Evolutionary conservation across 2,329 filamentous ascomycete genomes (phyloP).

Genomic region (Xylaria arbuscula): DNA sequence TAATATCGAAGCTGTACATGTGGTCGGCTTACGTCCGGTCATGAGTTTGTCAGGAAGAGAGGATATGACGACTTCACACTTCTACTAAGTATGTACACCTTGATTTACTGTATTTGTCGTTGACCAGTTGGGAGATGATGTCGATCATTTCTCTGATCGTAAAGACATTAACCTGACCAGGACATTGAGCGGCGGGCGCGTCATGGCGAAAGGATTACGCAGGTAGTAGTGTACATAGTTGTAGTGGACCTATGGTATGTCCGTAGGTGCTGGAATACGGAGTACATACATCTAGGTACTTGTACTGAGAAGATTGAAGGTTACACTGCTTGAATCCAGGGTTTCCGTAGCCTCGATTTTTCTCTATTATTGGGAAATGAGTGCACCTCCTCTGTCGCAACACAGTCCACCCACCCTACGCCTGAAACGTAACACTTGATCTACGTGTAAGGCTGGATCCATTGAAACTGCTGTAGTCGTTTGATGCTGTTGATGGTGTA

Average conservation of each 20-base stretch:
- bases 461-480: background rate
- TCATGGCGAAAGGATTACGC: background rate
- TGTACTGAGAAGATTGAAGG: slow-evolving; percentile 5
- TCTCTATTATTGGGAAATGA: background rate
- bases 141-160: background rate
- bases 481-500: background rate
- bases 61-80: background rate
- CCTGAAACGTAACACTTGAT: background rate
- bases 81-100: too few species aligned
- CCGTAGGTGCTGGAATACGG: too few species aligned
- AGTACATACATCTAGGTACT: background rate
- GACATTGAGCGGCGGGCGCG: slow-evolving; percentile 1
- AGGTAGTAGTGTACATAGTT: too few species aligned
- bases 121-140: background rate
- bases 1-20: background rate
- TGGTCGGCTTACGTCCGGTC: background rate
- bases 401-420: background rate
- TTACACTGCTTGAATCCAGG: slow-evolving; percentile 9
- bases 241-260: too few species aligned
- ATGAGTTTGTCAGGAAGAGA: background rate
- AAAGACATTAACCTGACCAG: background rate
- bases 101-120: slow-evolving; percentile 6
- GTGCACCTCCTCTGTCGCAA: background rate
- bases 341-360: background rate
- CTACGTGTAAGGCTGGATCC: background rate